Percentiles rank a stretch among this genome's conserved stretches.
phyloP scores from a whole-genome alignment of 2,329 filamentous ascomycete species.

The Didymella exigua region DNA sequence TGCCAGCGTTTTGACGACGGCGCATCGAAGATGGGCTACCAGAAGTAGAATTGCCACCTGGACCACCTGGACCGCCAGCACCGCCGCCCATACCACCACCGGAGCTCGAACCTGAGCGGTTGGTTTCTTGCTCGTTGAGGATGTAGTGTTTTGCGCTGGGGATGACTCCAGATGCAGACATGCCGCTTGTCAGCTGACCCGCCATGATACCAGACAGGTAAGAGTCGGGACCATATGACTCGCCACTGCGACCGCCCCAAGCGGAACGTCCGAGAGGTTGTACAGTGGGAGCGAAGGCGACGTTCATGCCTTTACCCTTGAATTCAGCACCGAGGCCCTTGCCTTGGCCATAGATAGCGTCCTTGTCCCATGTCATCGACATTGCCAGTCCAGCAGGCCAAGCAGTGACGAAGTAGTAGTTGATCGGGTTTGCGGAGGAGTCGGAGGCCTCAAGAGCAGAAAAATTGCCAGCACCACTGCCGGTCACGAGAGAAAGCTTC shows the following conservation, averaged over 20 bases:
- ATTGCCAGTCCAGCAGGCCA: slow-evolving; percentile 33
- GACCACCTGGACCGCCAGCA: not conserved
- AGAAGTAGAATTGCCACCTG: not conserved
- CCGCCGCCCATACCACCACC: slow-evolving; percentile 7
- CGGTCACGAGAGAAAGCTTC: slow-evolving; percentile 46
- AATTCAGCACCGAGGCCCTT: slow-evolving; percentile 23
- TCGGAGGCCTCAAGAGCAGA: slow-evolving; percentile 13
- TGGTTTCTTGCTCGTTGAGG: slow-evolving; percentile 16
- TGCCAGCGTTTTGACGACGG: slow-evolving; percentile 58
- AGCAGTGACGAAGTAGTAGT: slow-evolving; percentile 30
- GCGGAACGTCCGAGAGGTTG: slow-evolving; percentile 33
- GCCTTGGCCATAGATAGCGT: slow-evolving; percentile 18
- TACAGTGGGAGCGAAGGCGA: slow-evolving; percentile 32
- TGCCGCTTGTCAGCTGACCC: slow-evolving; percentile 16
- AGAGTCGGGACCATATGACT: slow-evolving; percentile 30
- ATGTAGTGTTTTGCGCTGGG: slow-evolving; percentile 55
- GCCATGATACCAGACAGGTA: slow-evolving; percentile 23
- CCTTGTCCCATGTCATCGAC: slow-evolving; percentile 34
- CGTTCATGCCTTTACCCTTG: slow-evolving; percentile 32
- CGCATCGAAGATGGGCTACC: slow-evolving; percentile 4
- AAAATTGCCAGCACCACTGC: slow-evolving; percentile 20
- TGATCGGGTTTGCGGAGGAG: slow-evolving; percentile 15
- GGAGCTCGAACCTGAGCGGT: slow-evolving; percentile 5
- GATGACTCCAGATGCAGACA: slow-evolving; percentile 42
- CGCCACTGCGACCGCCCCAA: slow-evolving; percentile 28